Evolutionary conservation across 2,329 filamentous ascomycete species (phyloP).

Genomic region (Botrytis squamosa): DNA sequence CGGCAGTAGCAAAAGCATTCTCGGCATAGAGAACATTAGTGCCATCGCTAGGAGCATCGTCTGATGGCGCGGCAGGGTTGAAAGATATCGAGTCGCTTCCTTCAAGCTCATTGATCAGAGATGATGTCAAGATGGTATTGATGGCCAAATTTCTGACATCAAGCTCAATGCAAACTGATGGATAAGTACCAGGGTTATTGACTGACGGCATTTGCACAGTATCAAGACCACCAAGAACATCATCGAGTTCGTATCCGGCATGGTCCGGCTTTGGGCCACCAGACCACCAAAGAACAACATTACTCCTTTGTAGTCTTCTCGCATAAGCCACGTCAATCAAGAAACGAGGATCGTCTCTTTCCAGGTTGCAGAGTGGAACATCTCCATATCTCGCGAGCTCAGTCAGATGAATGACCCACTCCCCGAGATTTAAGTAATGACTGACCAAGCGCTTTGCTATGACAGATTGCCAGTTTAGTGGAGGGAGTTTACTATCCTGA

Average conservation of each 20-base stretch:
- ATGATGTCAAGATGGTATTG: conserved; percentile 95
- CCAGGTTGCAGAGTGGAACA: conserved; percentile 91
- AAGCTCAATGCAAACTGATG: conserved; percentile 93
- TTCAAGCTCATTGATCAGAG: conserved; percentile 93
- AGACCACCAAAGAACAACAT: conserved; percentile 98
- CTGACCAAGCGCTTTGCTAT: conserved; percentile 81
- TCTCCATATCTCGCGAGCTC: conserved; percentile 89
- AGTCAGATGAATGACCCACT: conserved; percentile 86
- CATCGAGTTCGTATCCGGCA: conserved; percentile 91
- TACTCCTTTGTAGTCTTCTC: conserved; percentile 81
- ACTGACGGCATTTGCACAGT: conserved; percentile 87
- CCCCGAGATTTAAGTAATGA: conserved; percentile 88
- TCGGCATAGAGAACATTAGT: conserved; percentile 75
- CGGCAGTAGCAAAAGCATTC: conserved; percentile 88
- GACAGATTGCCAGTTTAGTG: conserved; percentile 90
- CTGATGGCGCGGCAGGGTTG: conserved; percentile 67
- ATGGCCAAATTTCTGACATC: conserved; percentile 93
- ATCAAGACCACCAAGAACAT: conserved; percentile 79
- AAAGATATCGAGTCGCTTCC: conserved; percentile 84
- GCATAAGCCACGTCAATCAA: conserved; percentile 96
- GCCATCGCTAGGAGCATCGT: conserved; percentile 60
- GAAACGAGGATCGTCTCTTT: conserved; percentile 90
- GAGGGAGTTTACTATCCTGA: conserved; percentile 82
- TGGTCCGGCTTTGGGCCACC: conserved; percentile 84
- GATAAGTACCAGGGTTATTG: conserved; percentile 91